Conservation (phyloP, 768 basidiomycete genomes). For the Phallus indusiatus region DNA sequence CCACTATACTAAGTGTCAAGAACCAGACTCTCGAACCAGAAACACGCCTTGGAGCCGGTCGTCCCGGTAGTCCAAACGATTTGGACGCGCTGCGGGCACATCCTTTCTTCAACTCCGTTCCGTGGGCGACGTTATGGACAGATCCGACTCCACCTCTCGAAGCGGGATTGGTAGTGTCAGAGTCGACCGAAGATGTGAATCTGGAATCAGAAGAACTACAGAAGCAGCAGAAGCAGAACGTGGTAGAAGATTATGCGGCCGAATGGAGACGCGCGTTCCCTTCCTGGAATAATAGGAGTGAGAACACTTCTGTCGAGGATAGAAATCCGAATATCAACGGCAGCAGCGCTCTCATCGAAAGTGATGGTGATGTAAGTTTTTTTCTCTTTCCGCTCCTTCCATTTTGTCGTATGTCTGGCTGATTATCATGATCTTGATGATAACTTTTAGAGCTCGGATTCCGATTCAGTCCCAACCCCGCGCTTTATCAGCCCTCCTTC, state of each 20-base stretch:
- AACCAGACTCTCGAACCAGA: slow-evolving; percentile 45
- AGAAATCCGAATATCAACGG: slow-evolving; percentile 31
- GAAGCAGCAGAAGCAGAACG: slow-evolving; percentile 12
- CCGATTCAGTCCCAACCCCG: neutral
- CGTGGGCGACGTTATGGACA: slow-evolving; percentile 61
- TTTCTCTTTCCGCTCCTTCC: neutral
- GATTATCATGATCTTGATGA: neutral
- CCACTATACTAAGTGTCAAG: neutral
- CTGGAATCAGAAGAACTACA: slow-evolving; percentile 18
- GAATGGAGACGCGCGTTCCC: neutral
- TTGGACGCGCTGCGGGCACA: slow-evolving; percentile 46
- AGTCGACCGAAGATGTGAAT: slow-evolving; percentile 21
- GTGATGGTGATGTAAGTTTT: neutral
- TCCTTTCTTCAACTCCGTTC: slow-evolving; percentile 48
- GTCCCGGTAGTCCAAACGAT: slow-evolving; percentile 26
- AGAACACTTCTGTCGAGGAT: slow-evolving; percentile 49
- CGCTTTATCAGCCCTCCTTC: neutral
- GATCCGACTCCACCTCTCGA: slow-evolving; percentile 48
- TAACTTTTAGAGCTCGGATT: neutral
- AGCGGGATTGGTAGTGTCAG: slow-evolving; percentile 47
- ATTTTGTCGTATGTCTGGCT: neutral
- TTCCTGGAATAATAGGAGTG: slow-evolving; percentile 29
- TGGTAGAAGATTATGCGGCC: slow-evolving; percentile 2
- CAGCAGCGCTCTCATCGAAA: slow-evolving; percentile 20
- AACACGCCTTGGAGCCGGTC: slow-evolving; percentile 51